Conservation (phyloP, 345 rosid species). For the Viola odorata region DNA sequence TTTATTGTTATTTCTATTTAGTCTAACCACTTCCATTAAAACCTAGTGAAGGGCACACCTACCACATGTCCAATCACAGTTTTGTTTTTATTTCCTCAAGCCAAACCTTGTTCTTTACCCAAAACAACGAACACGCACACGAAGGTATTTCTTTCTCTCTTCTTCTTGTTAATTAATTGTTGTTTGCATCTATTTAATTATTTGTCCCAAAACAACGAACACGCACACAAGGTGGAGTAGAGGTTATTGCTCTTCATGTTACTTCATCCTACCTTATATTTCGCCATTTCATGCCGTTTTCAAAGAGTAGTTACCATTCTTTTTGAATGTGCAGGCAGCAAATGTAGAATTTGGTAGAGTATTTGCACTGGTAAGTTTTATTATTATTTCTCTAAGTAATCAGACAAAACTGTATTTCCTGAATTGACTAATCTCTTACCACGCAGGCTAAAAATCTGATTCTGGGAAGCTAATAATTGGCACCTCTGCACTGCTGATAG, state of each 20-base stretch:
- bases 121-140: no score
- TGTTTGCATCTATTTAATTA: no score
- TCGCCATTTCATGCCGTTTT: conserved; percentile 1
- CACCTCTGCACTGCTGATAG: conserved; percentile 66
- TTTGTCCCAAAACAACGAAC: no score
- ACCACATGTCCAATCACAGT: no score
- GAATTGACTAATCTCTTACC: background rate
- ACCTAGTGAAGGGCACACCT: no score
- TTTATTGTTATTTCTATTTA: no score
- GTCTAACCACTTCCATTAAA: no score
- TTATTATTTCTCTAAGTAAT: background rate
- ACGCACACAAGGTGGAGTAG: conserved; percentile 58
- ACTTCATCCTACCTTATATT: conserved; percentile 5
- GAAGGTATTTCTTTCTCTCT: no score
- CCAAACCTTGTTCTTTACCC: no score
- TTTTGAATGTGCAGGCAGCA: conserved; percentile 49
- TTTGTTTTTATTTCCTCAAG: no score
- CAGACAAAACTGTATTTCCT: background rate
- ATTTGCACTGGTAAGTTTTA: conserved; percentile 55
- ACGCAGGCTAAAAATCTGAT: conserved; percentile 76
- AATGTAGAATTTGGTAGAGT: conserved; percentile 70
- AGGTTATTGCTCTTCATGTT: conserved; percentile 34
- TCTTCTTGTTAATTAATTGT: no score
- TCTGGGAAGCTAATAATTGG: conserved; percentile 65
- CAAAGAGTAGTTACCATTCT: conserved; percentile 7